Conservation (phyloP, 2,329 filamentous ascomycete species). For the Alternaria longipes region DNA sequence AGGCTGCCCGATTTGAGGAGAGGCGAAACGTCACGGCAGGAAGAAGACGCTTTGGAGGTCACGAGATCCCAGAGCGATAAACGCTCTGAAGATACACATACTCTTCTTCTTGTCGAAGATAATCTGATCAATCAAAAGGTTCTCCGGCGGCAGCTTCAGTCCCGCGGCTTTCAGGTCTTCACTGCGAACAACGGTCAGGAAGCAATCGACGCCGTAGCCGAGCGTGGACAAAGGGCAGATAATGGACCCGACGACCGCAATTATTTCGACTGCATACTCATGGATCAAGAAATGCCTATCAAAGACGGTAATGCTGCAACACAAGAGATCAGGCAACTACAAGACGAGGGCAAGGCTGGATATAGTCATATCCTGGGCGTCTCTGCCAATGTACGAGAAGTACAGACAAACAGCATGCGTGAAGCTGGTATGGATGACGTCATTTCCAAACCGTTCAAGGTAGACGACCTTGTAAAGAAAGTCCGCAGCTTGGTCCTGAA, state of each 20-base stretch:
- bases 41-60: constrained; percentile 22
- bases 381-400: constrained; percentile 50
- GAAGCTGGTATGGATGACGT: constrained; percentile 52
- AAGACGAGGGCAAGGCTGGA: constrained; percentile 44
- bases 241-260: constrained; percentile 29
- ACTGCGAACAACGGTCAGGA: constrained; percentile 57
- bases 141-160: constrained; percentile 59
- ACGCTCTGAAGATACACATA: constrained; percentile 29
- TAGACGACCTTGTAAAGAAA: constrained; percentile 45
- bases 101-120: constrained; percentile 58
- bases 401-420: constrained; percentile 45
- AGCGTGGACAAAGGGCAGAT: constrained; percentile 29
- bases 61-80: constrained; percentile 33
- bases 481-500: constrained; percentile 35
- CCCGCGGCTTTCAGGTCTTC: constrained; percentile 53
- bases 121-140: constrained; percentile 62
- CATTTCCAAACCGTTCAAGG: constrained; percentile 53
- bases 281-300: constrained; percentile 58
- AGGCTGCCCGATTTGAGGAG: constrained; percentile 24
- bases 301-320: constrained; percentile 56
- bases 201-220: constrained; percentile 54
- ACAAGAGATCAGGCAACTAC: constrained; percentile 50
- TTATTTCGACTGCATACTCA: constrained; percentile 55
- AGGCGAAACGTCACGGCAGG: constrained; percentile 40
- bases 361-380: constrained; percentile 51